Evolutionary conservation across 306 rosid genomes (phyloP).

Genomic region (Oxytropis ochrocephala): DNA sequence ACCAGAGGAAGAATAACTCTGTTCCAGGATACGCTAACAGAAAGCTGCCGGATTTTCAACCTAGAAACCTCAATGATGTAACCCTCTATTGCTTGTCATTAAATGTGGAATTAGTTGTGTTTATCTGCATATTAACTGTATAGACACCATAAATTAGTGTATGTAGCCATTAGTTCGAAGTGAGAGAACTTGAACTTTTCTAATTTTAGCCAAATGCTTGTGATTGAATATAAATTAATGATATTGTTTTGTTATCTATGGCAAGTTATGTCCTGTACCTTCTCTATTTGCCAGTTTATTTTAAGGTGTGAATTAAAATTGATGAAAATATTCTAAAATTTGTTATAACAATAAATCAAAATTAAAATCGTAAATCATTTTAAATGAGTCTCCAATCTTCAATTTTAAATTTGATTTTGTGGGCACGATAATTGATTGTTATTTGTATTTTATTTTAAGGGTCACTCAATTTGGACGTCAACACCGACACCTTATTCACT

Average conservation of each 20-base stretch:
- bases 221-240: constrained; percentile 8
- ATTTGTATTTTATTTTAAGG: no score
- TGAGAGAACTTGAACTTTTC: neutral
- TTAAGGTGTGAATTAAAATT: neutral
- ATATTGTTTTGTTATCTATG: constrained; percentile 4
- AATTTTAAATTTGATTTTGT: neutral
- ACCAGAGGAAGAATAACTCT: constrained; percentile 81
- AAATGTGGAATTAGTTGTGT: constrained; percentile 32
- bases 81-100: constrained; percentile 5
- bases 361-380: neutral
- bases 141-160: constrained; percentile 6
- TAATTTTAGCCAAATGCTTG: constrained; percentile 5
- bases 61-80: constrained; percentile 20
- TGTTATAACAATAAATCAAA: neutral
- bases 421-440: neutral
- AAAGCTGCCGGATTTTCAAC: constrained; percentile 9
- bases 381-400: neutral
- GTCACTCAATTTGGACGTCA: no score
- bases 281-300: neutral
- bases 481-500: no score
- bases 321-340: neutral
- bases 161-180: constrained; percentile 6
- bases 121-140: constrained; percentile 8
- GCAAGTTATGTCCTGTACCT: neutral
- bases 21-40: constrained; percentile 25